Evolutionary conservation across 108 stramenopile genomes (phyloP), one percentile per base, ranked within the genome.

Genomic region (Mayamaea pseudoterrestris): DNA sequence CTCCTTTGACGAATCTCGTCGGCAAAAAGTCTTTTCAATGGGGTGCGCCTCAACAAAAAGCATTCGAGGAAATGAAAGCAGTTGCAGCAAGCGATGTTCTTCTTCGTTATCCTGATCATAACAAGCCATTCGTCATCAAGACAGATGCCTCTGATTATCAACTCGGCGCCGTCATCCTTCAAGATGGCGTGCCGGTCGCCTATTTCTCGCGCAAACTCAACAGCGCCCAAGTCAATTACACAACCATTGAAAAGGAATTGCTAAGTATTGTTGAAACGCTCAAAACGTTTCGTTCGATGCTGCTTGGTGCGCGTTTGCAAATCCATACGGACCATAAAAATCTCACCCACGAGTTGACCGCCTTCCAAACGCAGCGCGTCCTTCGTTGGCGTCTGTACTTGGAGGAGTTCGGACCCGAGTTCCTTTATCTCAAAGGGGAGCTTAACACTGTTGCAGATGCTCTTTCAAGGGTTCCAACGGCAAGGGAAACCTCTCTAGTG

Each of bases 111-210:
- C 64, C 71, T 0, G 49, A 74, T 39, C 56, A 60, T 39, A 61
- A 73, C 26, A 9, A 44, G 12, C 66, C 46, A 2, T 80, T 74
- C 47, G 24, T 60, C 27, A 62, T 79, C 27, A 53, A 73, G 23
- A 59, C 60, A 0, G 64, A 79, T 51, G 73, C 73, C 2, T 51
- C 57, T 13, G 44, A 74, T 27, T 61, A 48, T 29, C 66, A 74
- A 46, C 17, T 72, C 0, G 70, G 67, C 20, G 56, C 67, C 47
- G 44, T 6, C 43, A 41, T 24, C 0, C 65, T 62, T 36, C 42
- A 22, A n/a, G 57, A 50, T 23, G 66, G 66, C 26, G 47, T 34
- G 11, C 69, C 71, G 1, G 43, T 77, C 18, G 69, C 69, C 12
- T 70, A 61, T 35, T 71, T 37, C 31, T 47, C 56, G 3, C 18